A percentile compares a stretch with the other conserved stretches of the same genome.
Conservation (phyloP, 106 monocot genomes). For the Platanthera guangdongensis region DNA sequence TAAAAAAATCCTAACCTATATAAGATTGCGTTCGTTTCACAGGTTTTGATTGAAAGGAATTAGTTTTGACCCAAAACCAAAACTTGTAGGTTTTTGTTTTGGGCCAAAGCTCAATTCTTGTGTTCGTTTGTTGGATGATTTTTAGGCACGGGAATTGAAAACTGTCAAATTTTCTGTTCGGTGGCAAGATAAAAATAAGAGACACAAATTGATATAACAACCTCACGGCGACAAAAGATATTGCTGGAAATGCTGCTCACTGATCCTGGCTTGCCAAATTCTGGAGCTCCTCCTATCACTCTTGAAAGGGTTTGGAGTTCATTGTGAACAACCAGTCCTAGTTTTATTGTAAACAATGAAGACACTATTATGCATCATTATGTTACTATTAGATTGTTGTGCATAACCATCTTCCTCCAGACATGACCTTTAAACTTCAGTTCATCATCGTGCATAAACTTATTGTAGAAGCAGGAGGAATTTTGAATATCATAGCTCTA, state of each 20-base stretch:
- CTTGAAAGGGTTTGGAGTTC: constrained; percentile 11
- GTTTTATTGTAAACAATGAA: constrained; percentile 39
- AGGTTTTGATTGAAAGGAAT: too few species aligned
- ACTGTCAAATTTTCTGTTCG: too few species aligned
- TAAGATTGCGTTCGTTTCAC: too few species aligned
- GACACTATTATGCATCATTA: constrained; percentile 34
- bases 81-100: too few species aligned
- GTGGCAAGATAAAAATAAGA: too few species aligned
- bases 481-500: constrained; percentile 23
- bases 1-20: neutral
- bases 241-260: constrained; percentile 26
- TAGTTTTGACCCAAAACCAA: too few species aligned
- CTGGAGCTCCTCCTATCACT: constrained; percentile 26
- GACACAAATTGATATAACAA: neutral
- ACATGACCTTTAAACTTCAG: constrained; percentile 26
- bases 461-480: constrained; percentile 23
- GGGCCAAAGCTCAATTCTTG: too few species aligned
- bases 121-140: too few species aligned
- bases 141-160: too few species aligned
- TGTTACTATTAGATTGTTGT: constrained; percentile 55
- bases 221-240: constrained; percentile 3
- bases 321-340: constrained; percentile 22
- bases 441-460: constrained; percentile 12
- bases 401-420: constrained; percentile 47
- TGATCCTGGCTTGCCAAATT: constrained; percentile 31